These are phyloP conservation scores for Amanita thiersii DNA, from an alignment of 768 basidiomycete genomes.

Conservation along the genomic window DNA sequence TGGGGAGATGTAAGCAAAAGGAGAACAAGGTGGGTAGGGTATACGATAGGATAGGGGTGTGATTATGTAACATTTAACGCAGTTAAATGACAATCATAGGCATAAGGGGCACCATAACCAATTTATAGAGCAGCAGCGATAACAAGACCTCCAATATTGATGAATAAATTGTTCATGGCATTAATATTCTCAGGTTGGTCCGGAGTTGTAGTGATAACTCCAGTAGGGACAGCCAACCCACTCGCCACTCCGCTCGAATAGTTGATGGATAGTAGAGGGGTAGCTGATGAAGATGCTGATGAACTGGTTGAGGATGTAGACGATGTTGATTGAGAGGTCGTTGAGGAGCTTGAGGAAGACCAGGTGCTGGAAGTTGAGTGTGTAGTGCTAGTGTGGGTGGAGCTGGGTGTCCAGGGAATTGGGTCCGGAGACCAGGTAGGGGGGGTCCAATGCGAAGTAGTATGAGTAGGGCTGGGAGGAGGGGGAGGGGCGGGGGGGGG, in stretches of 20 bases:
- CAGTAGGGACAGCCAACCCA: slow-evolving; percentile 23
- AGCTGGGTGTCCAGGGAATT: slow-evolving; percentile 12
- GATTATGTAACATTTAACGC: neutral
- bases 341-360: slow-evolving; percentile 13
- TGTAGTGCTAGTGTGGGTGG: slow-evolving; percentile 13
- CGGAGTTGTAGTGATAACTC: slow-evolving; percentile 13
- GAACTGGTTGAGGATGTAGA: slow-evolving; percentile 9
- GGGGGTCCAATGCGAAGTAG: slow-evolving; percentile 12
- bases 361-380: slow-evolving; percentile 12
- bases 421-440: slow-evolving; percentile 9
- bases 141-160: slow-evolving; percentile 27
- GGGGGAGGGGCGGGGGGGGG: slow-evolving; percentile 15
- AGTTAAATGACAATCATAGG: no score
- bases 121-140: slow-evolving; percentile 18
- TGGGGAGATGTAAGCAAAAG: no score
- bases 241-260: slow-evolving; percentile 19
- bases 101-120: no score
- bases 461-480: slow-evolving; percentile 15
- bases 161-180: slow-evolving; percentile 24
- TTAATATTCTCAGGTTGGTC: slow-evolving; percentile 24
- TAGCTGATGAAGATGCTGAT: slow-evolving; percentile 14
- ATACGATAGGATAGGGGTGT: no score
- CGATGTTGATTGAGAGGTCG: slow-evolving; percentile 10
- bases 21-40: no score
- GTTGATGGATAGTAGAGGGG: slow-evolving; percentile 16